These are phyloP conservation scores for Metschnikowia anglica DNA, from an alignment of 805 yeast genomes.

Conservation along the genomic window DNA sequence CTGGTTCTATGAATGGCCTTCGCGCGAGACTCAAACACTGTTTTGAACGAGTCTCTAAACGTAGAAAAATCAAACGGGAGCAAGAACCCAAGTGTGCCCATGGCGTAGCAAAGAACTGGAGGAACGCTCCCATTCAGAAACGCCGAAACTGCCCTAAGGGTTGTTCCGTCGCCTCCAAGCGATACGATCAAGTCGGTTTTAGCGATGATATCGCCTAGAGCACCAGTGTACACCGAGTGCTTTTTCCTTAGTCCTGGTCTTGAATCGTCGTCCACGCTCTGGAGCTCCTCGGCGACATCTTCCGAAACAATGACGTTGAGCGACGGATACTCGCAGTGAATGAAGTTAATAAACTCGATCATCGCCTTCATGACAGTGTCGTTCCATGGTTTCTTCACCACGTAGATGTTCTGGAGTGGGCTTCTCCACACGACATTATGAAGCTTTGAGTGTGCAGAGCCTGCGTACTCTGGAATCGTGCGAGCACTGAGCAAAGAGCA, in stretches of 20 bases:
- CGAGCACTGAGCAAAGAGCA: constrained; percentile 15
- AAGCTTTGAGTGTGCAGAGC: constrained; percentile 58
- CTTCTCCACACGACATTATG: constrained; percentile 67
- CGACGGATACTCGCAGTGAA: constrained; percentile 62
- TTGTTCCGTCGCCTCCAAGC: constrained; percentile 96
- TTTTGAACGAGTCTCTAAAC: constrained; percentile 57
- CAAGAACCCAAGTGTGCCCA: constrained; percentile 89
- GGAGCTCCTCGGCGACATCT: constrained; percentile 71
- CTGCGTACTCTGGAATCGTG: constrained; percentile 50
- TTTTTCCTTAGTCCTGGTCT: neutral
- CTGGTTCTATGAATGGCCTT: constrained; percentile 75
- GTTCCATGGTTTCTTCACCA: constrained; percentile 86
- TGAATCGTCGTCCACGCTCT: neutral
- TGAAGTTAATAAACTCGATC: constrained; percentile 59
- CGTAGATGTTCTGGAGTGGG: constrained; percentile 69
- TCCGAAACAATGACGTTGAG: constrained; percentile 76
- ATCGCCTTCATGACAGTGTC: constrained; percentile 61
- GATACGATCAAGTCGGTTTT: constrained; percentile 82
- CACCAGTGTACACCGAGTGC: constrained; percentile 53
- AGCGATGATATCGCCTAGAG: constrained; percentile 51
- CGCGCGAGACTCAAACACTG: constrained; percentile 67
- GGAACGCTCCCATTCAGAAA: constrained; percentile 77
- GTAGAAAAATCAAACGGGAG: constrained; percentile 80
- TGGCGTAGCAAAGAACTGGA: constrained; percentile 82
- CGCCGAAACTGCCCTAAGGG: constrained; percentile 75